These are phyloP conservation scores for Peronosclerospora sorghi DNA, from an alignment of 352 stramenopile species.

Conservation along the genomic window DNA sequence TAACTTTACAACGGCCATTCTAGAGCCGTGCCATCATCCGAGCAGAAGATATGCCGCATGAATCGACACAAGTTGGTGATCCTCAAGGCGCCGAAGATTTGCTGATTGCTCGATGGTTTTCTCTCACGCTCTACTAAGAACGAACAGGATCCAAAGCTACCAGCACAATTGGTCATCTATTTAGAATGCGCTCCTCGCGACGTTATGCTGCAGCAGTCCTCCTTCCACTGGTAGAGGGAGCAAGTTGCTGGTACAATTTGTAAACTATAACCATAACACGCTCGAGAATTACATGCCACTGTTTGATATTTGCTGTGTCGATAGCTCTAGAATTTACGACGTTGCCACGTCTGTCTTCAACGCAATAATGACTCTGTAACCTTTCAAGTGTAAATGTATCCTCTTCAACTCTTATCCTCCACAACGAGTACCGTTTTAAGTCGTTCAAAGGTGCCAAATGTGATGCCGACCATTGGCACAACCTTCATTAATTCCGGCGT, in stretches of 20 bases:
- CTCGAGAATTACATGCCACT: constrained; percentile 5
- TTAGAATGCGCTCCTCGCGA: too few relatives aligned
- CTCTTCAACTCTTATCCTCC: constrained; percentile 34
- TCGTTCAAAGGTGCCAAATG: constrained; percentile 92
- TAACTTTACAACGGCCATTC: constrained; percentile 11
- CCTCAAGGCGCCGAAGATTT: background rate
- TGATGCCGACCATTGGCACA: constrained; percentile 94
- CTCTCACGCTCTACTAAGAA: too few relatives aligned
- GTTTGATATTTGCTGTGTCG: constrained; percentile 6
- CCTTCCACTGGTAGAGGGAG: constrained; percentile 39
- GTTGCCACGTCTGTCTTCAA: too few relatives aligned
- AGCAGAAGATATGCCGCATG: constrained; percentile 8
- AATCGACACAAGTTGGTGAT: background rate
- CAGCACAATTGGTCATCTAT: too few relatives aligned
- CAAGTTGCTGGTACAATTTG: constrained; percentile 14
- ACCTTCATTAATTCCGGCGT: constrained; percentile 95
- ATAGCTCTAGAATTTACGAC: background rate
- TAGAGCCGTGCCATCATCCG: constrained; percentile 7
- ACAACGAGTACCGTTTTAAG: constrained; percentile 86
- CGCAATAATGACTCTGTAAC: too few relatives aligned
- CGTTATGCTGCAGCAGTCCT: constrained; percentile 13
- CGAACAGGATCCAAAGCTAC: too few relatives aligned
- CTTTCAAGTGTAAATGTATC: constrained; percentile 14
- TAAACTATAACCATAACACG: constrained; percentile 34
- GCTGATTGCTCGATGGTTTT: constrained; percentile 1